Conservation (phyloP, 192 early-diverging fungal genomes). For the Coemansia reversa region DNA sequence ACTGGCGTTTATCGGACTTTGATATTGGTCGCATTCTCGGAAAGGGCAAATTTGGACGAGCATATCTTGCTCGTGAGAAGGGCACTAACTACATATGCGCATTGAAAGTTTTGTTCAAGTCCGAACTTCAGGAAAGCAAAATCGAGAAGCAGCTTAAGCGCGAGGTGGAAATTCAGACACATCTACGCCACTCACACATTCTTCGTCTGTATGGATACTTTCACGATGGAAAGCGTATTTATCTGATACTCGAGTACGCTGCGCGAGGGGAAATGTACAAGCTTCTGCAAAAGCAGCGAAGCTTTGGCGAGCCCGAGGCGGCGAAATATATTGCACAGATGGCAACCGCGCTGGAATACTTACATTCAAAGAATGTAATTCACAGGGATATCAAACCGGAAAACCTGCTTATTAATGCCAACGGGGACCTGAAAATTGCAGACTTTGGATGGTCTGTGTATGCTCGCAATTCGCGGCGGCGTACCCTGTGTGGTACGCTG, state of each 20-base stretch:
- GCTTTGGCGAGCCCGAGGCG: slow-evolving; percentile 74
- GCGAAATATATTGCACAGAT: slow-evolving; percentile 91
- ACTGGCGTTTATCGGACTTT: slow-evolving; percentile 78
- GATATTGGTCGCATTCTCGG: slow-evolving; percentile 86
- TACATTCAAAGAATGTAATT: slow-evolving; percentile 89
- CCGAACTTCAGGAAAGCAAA: slow-evolving; percentile 69
- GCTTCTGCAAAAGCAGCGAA: slow-evolving; percentile 64
- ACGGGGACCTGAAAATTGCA: slow-evolving; percentile 90
- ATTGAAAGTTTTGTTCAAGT: slow-evolving; percentile 88
- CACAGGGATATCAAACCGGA: slow-evolving; percentile 98
- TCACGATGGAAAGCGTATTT: slow-evolving; percentile 89
- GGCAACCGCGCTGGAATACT: slow-evolving; percentile 78
- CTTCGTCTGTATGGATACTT: slow-evolving; percentile 95
- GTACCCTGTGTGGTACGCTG: slow-evolving; percentile 90
- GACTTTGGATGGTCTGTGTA: slow-evolving; percentile 99
- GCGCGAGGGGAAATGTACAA: slow-evolving; percentile 91
- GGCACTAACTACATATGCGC: slow-evolving; percentile 84
- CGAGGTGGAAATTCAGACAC: slow-evolving; percentile 94
- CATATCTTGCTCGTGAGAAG: slow-evolving; percentile 90
- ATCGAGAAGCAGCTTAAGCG: slow-evolving; percentile 89
- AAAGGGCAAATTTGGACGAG: slow-evolving; percentile 95
- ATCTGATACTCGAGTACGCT: slow-evolving; percentile 95
- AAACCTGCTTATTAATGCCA: slow-evolving; percentile 81
- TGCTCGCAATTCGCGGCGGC: slow-evolving; percentile 73
- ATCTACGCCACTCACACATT: slow-evolving; percentile 90